A percentile compares a stretch with the other conserved stretches of the same genome.
phyloP scores from a whole-genome alignment of 371 early-diverging fungal species.

The Blakeslea trispora region DNA sequence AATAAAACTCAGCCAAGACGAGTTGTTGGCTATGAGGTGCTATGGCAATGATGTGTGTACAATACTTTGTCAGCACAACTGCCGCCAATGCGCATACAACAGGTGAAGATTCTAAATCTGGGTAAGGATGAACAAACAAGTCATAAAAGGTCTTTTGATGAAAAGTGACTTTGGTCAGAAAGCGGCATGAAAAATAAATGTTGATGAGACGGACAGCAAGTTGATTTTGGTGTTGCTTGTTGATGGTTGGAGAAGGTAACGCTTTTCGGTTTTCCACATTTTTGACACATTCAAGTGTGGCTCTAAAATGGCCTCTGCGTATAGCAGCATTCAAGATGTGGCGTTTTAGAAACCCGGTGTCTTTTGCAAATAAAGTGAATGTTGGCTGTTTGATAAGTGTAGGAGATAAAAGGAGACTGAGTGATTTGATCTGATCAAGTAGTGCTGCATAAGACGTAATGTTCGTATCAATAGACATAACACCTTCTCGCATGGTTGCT shows the following conservation, averaged over 20 bases:
- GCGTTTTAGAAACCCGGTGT: conserved; percentile 15
- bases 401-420: not conserved
- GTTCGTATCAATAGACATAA: conserved; percentile 19
- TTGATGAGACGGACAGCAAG: conserved; percentile 27
- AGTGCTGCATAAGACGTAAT: conserved; percentile 17
- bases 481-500: conserved; percentile 11
- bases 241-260: not conserved
- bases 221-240: conserved; percentile 4
- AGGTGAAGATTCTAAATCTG: conserved; percentile 33
- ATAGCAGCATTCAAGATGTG: conserved; percentile 6
- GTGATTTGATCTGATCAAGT: conserved; percentile 14
- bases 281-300: conserved; percentile 12
- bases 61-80: conserved; percentile 34
- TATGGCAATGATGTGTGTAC: conserved; percentile 24
- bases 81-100: conserved; percentile 39
- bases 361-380: conserved; percentile 11
- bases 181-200: conserved; percentile 39
- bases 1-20: conserved; percentile 22
- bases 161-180: conserved; percentile 26
- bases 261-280: conserved; percentile 3
- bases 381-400: conserved; percentile 19
- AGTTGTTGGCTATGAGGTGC: conserved; percentile 32
- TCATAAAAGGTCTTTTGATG: conserved; percentile 40
- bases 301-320: conserved; percentile 13
- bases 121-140: conserved; percentile 25